Evolutionary conservation across 371 early-diverging fungal species (phyloP).

Genomic region (Nosema muscidifuracis): DNA sequence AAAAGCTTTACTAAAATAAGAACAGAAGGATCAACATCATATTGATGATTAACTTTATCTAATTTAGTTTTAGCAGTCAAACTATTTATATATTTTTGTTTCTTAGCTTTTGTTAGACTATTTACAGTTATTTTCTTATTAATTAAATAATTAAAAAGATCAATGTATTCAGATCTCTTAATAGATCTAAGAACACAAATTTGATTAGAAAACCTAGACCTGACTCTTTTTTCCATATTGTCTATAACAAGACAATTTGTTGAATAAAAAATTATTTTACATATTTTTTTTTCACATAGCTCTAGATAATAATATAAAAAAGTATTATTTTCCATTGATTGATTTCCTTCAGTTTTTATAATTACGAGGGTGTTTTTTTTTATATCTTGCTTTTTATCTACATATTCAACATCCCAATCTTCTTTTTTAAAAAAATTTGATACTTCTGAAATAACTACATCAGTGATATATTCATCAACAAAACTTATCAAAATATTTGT

Average conservation of each 20-base stretch:
- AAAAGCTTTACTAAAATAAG: too few relatives aligned
- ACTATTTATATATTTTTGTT: too few relatives aligned
- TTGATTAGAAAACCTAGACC: conserved; percentile 41
- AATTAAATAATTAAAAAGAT: too few relatives aligned
- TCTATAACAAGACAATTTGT: conserved; percentile 27
- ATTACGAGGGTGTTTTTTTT: conserved; percentile 34
- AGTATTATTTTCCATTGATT: conserved; percentile 18
- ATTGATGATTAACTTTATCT: too few relatives aligned
- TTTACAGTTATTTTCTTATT: too few relatives aligned
- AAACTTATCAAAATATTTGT: conserved; percentile 18
- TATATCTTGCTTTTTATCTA: conserved; percentile 9
- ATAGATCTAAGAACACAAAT: conserved; percentile 34
- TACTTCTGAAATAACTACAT: background rate
- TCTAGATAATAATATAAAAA: conserved; percentile 49
- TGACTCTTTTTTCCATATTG: conserved; percentile 46
- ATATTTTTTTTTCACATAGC: background rate
- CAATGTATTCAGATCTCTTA: background rate
- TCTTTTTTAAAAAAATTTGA: background rate
- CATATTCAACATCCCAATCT: background rate
- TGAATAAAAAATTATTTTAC: conserved; percentile 26
- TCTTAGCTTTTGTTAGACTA: too few relatives aligned
- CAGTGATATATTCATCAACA: background rate
- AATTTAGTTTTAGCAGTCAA: too few relatives aligned
- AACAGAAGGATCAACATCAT: too few relatives aligned
- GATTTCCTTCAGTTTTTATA: conserved; percentile 11